Percentiles rank a stretch among this genome's conserved stretches.
Evolutionary conservation across 441 rosid genomes (phyloP).

Genomic region (Euphorbia schlechtendalii): DNA sequence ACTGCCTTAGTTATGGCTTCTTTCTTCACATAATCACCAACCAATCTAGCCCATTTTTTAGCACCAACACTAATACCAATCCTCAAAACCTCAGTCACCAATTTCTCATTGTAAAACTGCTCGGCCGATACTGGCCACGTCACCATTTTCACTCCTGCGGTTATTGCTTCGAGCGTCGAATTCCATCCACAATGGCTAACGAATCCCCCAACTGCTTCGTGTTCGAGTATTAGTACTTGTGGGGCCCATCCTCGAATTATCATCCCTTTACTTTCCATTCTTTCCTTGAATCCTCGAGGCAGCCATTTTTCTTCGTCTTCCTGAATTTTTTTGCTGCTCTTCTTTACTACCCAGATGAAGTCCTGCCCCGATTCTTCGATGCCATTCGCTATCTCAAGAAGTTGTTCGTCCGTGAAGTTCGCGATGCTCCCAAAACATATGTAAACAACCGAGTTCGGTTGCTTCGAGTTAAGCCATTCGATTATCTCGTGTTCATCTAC

Average conservation of each 20-base stretch:
- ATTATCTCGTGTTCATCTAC: conserved; percentile 33
- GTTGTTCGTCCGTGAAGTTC: conserved; percentile 29
- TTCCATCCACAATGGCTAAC: conserved; percentile 36
- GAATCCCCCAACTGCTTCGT: conserved; percentile 26
- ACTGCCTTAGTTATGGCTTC: conserved; percentile 24
- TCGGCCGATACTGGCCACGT: conserved; percentile 28
- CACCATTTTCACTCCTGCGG: conserved; percentile 26
- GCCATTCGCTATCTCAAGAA: conserved; percentile 45
- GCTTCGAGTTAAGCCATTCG: conserved; percentile 35
- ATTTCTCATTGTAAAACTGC: conserved; percentile 32
- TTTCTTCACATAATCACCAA: conserved; percentile 10
- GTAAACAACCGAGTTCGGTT: conserved; percentile 43
- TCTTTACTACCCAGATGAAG: conserved; percentile 45
- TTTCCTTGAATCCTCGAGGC: conserved; percentile 28
- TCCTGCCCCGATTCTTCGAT: conserved; percentile 35
- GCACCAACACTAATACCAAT: conserved; percentile 25
- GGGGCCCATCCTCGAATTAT: conserved; percentile 32
- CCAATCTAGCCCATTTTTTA: conserved; percentile 11
- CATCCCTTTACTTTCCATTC: conserved; percentile 22
- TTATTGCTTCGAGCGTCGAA: too few relatives aligned
- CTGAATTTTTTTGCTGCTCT: too few relatives aligned
- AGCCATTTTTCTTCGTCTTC: conserved; percentile 21
- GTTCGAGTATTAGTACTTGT: conserved; percentile 26
- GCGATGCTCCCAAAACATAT: conserved; percentile 46
- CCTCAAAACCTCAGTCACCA: conserved; percentile 22